These are phyloP conservation scores for Podila minutissima DNA, from an alignment of 192 early-diverging fungal species.

Conservation along the genomic window DNA sequence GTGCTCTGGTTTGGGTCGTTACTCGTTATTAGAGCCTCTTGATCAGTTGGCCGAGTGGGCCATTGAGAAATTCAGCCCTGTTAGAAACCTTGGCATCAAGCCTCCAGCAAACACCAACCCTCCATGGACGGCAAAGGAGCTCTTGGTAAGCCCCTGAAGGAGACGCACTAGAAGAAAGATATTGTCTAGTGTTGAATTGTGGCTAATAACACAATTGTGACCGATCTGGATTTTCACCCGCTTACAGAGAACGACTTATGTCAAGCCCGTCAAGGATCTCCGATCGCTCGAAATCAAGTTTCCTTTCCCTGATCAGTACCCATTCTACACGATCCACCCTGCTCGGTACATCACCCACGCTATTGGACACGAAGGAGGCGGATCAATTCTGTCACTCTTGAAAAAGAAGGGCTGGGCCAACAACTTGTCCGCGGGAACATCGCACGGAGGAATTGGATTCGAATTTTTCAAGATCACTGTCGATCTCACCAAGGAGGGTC, in stretches of 20 bases:
- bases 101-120: slow-evolving; percentile 75
- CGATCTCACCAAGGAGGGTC: slow-evolving; percentile 86
- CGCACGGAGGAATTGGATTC: slow-evolving; percentile 74
- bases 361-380: slow-evolving; percentile 91
- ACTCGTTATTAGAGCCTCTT: slow-evolving; percentile 72
- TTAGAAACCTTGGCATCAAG: slow-evolving; percentile 78
- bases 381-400: slow-evolving; percentile 85
- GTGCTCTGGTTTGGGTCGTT: not conserved
- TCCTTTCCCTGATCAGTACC: slow-evolving; percentile 84
- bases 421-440: slow-evolving; percentile 71
- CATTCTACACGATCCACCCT: slow-evolving; percentile 67
- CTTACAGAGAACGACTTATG: slow-evolving; percentile 69
- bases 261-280: slow-evolving; percentile 85
- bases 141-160: slow-evolving; percentile 55
- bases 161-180: not conserved
- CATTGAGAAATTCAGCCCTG: slow-evolving; percentile 79
- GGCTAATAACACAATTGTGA: too few species aligned
- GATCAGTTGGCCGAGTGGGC: slow-evolving; percentile 88
- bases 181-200: not conserved
- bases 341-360: slow-evolving; percentile 85
- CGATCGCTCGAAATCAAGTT: slow-evolving; percentile 85
- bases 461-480: slow-evolving; percentile 86
- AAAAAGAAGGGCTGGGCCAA: slow-evolving; percentile 95
- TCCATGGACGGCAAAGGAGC: slow-evolving; percentile 77
- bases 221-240: too few species aligned